Conservation (phyloP, 2,329 filamentous ascomycete species). For the Phyllosticta ampelicida region DNA sequence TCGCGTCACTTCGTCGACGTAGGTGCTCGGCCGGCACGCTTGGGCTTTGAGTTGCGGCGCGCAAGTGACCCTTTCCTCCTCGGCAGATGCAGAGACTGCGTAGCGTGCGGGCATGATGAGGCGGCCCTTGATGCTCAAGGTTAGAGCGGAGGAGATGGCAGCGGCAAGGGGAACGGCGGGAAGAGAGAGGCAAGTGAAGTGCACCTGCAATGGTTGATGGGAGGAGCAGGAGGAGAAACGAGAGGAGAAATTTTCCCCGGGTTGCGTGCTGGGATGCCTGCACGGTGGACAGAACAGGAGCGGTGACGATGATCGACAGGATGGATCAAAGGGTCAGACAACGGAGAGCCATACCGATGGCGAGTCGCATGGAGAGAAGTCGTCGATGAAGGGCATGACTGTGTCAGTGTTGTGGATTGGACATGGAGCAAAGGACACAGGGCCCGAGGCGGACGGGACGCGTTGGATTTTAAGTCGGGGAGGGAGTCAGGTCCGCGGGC, state of each 20-base stretch:
- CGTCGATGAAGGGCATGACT: neutral
- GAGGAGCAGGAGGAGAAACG: neutral
- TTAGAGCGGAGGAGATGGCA: neutral
- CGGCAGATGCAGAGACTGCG: neutral
- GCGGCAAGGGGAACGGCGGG: neutral
- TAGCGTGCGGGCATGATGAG: neutral
- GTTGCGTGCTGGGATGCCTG: neutral
- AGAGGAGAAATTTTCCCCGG: neutral
- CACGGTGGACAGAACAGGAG: neutral
- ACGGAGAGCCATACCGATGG: neutral
- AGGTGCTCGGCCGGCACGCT: neutral
- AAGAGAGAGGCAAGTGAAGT: neutral
- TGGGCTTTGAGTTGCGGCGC: neutral
- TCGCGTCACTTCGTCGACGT: slow-evolving; percentile 1
- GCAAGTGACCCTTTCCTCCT: neutral
- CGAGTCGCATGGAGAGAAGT: neutral
- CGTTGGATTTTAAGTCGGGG: neutral
- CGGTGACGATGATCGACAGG: neutral
- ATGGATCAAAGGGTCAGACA: neutral
- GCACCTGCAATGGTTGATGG: neutral
- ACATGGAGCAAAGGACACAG: neutral
- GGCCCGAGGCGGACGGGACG: neutral
- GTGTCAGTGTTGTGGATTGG: neutral
- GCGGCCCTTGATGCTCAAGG: neutral
- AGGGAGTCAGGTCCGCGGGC: neutral